These are phyloP conservation scores for Trichoderma lentiforme DNA, from an alignment of 2,329 filamentous ascomycete species.

Conservation along the genomic window DNA sequence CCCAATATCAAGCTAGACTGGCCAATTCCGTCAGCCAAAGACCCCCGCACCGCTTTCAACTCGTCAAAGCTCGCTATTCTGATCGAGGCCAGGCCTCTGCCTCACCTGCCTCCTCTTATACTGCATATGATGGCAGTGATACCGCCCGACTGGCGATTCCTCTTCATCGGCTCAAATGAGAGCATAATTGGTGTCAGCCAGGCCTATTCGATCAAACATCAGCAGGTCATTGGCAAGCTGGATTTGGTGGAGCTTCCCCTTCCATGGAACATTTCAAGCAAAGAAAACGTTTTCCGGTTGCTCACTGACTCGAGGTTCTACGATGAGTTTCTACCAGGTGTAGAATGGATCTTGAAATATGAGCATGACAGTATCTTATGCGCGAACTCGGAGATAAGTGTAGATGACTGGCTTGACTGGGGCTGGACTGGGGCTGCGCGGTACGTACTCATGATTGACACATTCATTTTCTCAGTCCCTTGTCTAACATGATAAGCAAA, in stretches of 20 bases:
- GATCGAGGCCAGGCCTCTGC: conserved; percentile 50
- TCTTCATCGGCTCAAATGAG: conserved; percentile 51
- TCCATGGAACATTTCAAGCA: conserved; percentile 45
- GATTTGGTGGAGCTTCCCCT: conserved; percentile 48
- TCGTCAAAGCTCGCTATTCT: conserved; percentile 53
- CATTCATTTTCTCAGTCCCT: neutral
- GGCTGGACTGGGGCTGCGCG: conserved; percentile 53
- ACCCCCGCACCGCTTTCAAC: conserved; percentile 41
- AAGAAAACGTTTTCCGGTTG: conserved; percentile 47
- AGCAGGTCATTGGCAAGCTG: conserved; percentile 49
- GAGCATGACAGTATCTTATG: conserved; percentile 56
- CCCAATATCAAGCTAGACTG: conserved; percentile 41
- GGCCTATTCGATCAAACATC: conserved; percentile 46
- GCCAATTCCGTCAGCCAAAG: conserved; percentile 25
- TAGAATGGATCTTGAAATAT: conserved; percentile 54
- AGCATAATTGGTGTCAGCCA: conserved; percentile 45
- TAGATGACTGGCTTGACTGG: conserved; percentile 54
- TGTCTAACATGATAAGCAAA: neutral
- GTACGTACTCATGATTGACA: conserved; percentile 27
- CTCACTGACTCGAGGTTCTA: conserved; percentile 53
- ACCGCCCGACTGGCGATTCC: conserved; percentile 55
- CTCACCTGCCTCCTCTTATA: conserved; percentile 50
- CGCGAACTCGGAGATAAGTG: conserved; percentile 48
- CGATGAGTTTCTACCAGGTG: conserved; percentile 46
- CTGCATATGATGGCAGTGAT: conserved; percentile 56